These are phyloP conservation scores for Rhizopogon parksii DNA, from an alignment of 1,284 basidiomycete species.

Conservation along the genomic window DNA sequence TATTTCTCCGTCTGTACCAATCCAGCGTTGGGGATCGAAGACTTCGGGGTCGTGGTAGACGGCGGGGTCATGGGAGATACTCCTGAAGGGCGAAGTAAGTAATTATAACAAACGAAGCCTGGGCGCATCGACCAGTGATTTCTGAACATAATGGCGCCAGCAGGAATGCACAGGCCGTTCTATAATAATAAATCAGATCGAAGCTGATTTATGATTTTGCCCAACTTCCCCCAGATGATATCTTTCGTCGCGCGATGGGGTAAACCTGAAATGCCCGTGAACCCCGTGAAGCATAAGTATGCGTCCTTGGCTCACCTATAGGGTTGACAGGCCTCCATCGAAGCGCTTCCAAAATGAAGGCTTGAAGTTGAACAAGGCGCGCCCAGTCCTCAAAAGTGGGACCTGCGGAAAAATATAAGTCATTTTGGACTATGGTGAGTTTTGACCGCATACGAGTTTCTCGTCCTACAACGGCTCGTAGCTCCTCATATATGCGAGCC, in stretches of 20 bases:
- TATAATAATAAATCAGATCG: conserved; percentile 16
- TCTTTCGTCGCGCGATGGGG: conserved; percentile 11
- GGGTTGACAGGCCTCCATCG: conserved; percentile 26
- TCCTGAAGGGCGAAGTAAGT: conserved; percentile 22
- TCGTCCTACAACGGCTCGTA: conserved; percentile 51
- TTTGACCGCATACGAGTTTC: conserved; percentile 33
- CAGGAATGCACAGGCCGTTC: conserved; percentile 53
- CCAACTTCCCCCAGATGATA: background rate
- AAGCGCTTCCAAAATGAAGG: conserved; percentile 22
- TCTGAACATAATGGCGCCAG: conserved; percentile 49
- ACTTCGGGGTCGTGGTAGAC: conserved; percentile 53
- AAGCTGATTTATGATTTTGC: background rate
- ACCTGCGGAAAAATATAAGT: conserved; percentile 9
- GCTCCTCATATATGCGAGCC: conserved; percentile 47
- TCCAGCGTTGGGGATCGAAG: conserved; percentile 55
- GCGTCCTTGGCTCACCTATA: background rate
- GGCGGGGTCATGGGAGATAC: conserved; percentile 48
- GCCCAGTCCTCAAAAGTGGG: conserved; percentile 22
- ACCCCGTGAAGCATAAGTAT: conserved; percentile 13
- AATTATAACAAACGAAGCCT: too few relatives aligned
- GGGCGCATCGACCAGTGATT: conserved; percentile 43
- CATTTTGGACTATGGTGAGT: too few relatives aligned
- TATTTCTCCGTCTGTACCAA: conserved; percentile 42
- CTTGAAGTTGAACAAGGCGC: conserved; percentile 18
- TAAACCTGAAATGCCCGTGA: conserved; percentile 8